Evolutionary conservation across 352 stramenopile genomes (phyloP).

Genomic region (Blastocystis hominis): DNA sequence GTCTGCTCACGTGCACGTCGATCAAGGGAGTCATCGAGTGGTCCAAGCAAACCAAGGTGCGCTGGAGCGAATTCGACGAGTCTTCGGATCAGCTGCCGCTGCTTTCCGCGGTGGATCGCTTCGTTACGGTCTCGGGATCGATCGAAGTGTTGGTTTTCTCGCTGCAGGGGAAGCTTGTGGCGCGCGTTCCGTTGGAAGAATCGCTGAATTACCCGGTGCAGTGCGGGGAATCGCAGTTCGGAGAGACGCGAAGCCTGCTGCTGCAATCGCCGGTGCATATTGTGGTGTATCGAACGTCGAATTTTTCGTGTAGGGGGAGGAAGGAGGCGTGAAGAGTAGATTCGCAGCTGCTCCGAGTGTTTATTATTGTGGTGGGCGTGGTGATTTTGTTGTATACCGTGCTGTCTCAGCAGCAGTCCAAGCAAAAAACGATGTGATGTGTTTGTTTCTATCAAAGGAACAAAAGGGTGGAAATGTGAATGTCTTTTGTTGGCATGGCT

Average conservation of each 20-base stretch:
- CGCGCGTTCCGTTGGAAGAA: background rate
- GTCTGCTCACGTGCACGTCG: background rate
- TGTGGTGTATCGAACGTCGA: background rate
- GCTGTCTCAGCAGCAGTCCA: background rate
- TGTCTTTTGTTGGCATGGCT: too few species aligned
- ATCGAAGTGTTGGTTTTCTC: background rate
- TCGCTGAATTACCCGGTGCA: background rate
- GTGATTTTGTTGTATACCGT: background rate
- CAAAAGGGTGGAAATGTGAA: too few species aligned
- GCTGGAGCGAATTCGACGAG: constrained; percentile 5
- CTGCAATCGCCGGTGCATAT: background rate
- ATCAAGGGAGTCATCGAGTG: background rate
- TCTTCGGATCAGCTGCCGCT: background rate
- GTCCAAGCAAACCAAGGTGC: background rate
- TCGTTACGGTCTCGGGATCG: background rate
- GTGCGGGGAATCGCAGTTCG: background rate
- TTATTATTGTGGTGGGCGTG: background rate
- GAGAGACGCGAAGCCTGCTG: background rate
- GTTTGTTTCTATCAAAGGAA: too few species aligned
- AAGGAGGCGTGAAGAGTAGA: background rate
- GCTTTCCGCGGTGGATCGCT: background rate
- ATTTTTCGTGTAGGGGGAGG: background rate
- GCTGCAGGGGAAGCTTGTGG: background rate
- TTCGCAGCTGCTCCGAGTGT: background rate
- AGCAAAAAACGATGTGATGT: too few species aligned